A percentile compares a stretch with the other conserved stretches of the same genome.
phyloP scores from a whole-genome alignment of 345 rosid genomes.

The Salix udensis region DNA sequence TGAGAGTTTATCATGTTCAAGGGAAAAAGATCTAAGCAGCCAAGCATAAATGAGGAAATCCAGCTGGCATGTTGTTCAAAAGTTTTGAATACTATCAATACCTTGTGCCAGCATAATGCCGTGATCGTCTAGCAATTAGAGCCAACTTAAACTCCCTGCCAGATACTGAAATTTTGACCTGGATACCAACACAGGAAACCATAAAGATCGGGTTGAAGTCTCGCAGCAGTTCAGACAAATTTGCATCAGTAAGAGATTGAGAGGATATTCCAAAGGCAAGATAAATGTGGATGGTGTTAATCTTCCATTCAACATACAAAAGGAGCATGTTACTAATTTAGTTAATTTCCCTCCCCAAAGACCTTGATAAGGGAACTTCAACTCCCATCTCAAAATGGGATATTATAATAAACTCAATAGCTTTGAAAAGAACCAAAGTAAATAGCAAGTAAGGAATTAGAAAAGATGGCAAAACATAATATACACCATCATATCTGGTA shows the following conservation, averaged over 20 bases:
- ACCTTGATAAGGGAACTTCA: background rate
- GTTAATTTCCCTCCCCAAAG: background rate
- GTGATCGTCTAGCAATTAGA: constrained; percentile 85
- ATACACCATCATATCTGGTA: background rate
- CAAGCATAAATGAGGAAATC: background rate
- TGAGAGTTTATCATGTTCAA: background rate
- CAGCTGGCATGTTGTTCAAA: constrained; percentile 1
- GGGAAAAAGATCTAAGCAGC: background rate
- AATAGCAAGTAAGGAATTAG: background rate
- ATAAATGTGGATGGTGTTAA: background rate
- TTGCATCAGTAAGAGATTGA: background rate
- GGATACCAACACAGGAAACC: constrained; percentile 26
- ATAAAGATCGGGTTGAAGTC: background rate
- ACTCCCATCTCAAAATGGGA: background rate
- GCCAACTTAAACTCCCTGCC: constrained; percentile 64
- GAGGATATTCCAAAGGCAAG: background rate
- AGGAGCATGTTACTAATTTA: background rate
- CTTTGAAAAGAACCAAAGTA: background rate
- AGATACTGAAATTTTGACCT: constrained; percentile 65
- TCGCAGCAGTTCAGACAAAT: background rate
- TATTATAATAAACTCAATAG: background rate
- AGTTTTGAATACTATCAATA: constrained; percentile 15
- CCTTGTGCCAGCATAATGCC: constrained; percentile 99
- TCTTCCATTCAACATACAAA: background rate
- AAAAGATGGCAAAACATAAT: background rate